phyloP scores from a whole-genome alignment of 2,329 filamentous ascomycete species.

The Neopestalotiopsis sp. region DNA sequence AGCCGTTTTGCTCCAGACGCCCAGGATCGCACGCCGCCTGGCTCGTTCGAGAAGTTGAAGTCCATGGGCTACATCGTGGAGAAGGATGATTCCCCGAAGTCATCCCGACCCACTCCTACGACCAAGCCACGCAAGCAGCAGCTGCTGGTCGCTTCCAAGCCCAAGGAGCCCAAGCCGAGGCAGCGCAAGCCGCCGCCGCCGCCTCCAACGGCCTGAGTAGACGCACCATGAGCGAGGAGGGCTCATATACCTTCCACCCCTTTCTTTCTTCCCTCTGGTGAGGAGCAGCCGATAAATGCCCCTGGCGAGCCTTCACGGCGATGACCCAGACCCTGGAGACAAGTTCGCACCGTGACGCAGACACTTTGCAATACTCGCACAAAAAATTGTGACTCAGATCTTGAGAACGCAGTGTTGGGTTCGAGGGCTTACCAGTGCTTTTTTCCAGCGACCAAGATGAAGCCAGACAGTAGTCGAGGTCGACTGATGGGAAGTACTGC shows the following conservation, averaged over 20 bases:
- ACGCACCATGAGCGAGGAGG: not conserved
- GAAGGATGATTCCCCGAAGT: no score
- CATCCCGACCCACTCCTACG: no score
- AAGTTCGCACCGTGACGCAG: slow-evolving; percentile 9
- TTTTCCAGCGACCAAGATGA: no score
- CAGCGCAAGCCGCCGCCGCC: no score
- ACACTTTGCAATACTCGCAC: not conserved
- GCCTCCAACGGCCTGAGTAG: not conserved
- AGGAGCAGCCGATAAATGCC: slow-evolving; percentile 10
- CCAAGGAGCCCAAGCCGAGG: no score
- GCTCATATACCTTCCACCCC: not conserved
- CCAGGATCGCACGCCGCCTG: no score
- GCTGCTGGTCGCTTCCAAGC: no score
- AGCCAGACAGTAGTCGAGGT: not conserved
- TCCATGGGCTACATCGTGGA: no score
- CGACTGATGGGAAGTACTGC: not conserved
- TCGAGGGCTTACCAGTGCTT: slow-evolving; percentile 3
- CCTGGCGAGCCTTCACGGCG: slow-evolving; percentile 6
- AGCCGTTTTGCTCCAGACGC: no score
- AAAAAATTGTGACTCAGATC: not conserved
- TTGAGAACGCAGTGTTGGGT: slow-evolving; percentile 5
- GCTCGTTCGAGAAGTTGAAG: no score
- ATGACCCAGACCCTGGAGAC: slow-evolving; percentile 5
- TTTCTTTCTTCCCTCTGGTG: not conserved
- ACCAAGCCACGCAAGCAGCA: no score